Evolutionary conservation across 2,329 filamentous ascomycete genomes (phyloP).

Genomic region (Aspergillus fijiensis): DNA sequence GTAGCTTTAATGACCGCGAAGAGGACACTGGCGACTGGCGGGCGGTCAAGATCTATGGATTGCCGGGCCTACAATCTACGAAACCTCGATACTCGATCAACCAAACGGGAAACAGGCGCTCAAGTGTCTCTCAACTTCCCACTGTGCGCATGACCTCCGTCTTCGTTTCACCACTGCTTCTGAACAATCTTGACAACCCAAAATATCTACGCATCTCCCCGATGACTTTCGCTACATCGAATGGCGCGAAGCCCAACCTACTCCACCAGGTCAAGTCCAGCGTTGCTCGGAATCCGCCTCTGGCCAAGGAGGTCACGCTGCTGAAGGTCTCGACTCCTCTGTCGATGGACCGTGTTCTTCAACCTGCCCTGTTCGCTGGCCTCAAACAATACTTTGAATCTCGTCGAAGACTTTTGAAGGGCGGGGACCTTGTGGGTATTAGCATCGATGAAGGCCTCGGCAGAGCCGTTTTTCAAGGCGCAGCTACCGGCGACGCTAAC

Average conservation of each 20-base stretch:
- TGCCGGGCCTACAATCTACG: constrained; percentile 64
- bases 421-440: constrained; percentile 84
- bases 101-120: constrained; percentile 48
- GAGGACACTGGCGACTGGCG: constrained; percentile 73
- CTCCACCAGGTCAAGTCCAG: constrained; percentile 50
- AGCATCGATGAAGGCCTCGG: constrained; percentile 84
- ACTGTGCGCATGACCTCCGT: constrained; percentile 53
- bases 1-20: constrained; percentile 44
- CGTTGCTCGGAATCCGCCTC: constrained; percentile 52
- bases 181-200: constrained; percentile 79
- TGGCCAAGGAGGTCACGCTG: constrained; percentile 77
- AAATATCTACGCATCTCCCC: constrained; percentile 77
- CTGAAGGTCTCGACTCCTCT: constrained; percentile 86
- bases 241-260: constrained; percentile 59
- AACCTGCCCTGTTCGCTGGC: constrained; percentile 81
- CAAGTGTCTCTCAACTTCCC: constrained; percentile 55
- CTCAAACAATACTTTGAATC: constrained; percentile 86
- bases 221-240: constrained; percentile 35
- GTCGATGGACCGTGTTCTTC: constrained; percentile 79
- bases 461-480: constrained; percentile 72
- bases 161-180: constrained; percentile 80
- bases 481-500: constrained; percentile 54
- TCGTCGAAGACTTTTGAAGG: constrained; percentile 77
- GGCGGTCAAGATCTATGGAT: constrained; percentile 81
- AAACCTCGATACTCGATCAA: constrained; percentile 59